Conservation (phyloP, 2,329 filamentous ascomycete species). For the Penicillium rolfsii region DNA sequence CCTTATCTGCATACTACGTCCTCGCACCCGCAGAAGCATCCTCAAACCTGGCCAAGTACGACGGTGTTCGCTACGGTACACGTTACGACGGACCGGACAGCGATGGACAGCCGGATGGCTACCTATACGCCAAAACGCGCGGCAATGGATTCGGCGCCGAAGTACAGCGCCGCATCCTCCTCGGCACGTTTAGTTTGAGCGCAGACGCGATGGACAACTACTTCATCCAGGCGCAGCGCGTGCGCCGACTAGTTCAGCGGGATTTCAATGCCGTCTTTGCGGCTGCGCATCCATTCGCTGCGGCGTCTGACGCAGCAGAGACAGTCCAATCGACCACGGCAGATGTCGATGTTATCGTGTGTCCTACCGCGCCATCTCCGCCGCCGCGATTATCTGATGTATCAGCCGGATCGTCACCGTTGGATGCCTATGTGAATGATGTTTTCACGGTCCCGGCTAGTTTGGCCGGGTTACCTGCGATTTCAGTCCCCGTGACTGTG, state of each 20-base stretch:
- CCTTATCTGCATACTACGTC: constrained; percentile 91
- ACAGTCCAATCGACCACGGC: constrained; percentile 9
- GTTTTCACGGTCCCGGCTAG: constrained; percentile 95
- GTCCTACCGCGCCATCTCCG: constrained; percentile 79
- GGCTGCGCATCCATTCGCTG: constrained; percentile 66
- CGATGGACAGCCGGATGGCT: constrained; percentile 55
- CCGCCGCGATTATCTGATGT: constrained; percentile 69
- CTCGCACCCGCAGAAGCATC: constrained; percentile 93
- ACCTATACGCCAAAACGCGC: constrained; percentile 75
- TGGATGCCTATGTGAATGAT: constrained; percentile 90
- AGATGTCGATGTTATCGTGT: constrained; percentile 79
- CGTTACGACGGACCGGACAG: constrained; percentile 56
- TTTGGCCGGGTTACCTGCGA: constrained; percentile 83
- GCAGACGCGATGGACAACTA: constrained; percentile 94
- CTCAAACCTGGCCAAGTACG: constrained; percentile 95
- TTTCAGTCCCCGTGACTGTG: constrained; percentile 73
- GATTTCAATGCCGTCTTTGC: constrained; percentile 85
- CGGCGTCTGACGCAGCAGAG: constrained; percentile 12
- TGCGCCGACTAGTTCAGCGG: constrained; percentile 77
- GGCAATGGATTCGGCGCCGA: constrained; percentile 78
- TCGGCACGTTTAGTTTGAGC: constrained; percentile 88
- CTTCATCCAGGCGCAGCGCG: constrained; percentile 89
- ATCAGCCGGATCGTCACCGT: constrained; percentile 41
- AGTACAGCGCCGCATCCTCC: constrained; percentile 81
- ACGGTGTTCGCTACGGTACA: constrained; percentile 88